Evolutionary conservation across 1,284 basidiomycete genomes (phyloP).

Genomic region (Calocybe gambosa): DNA sequence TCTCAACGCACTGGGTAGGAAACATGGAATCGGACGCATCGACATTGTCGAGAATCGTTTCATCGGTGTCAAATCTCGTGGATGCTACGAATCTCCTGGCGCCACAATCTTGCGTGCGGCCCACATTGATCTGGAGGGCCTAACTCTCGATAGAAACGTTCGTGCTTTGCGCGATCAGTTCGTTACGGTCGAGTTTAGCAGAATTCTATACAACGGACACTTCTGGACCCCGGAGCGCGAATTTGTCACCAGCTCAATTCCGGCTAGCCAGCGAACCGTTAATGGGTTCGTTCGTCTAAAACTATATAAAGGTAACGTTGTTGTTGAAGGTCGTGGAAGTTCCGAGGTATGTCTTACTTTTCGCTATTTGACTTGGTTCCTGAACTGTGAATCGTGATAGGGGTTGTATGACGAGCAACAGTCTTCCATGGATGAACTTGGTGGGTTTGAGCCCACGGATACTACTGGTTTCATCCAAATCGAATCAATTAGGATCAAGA

Average conservation of each 20-base stretch:
- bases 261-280: slow-evolving; percentile 92
- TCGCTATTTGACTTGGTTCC: not conserved
- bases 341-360: slow-evolving; percentile 54
- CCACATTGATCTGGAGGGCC: slow-evolving; percentile 95
- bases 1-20: slow-evolving; percentile 89
- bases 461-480: slow-evolving; percentile 93
- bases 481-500: slow-evolving; percentile 93
- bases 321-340: slow-evolving; percentile 89
- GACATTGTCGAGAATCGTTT: slow-evolving; percentile 99
- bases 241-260: slow-evolving; percentile 86
- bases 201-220: slow-evolving; percentile 95
- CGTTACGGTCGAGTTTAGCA: slow-evolving; percentile 83
- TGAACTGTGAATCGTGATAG: slow-evolving; percentile 29
- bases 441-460: slow-evolving; percentile 93
- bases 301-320: slow-evolving; percentile 95
- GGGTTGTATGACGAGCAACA: slow-evolving; percentile 94
- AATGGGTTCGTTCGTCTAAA: slow-evolving; percentile 90
- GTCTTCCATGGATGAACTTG: slow-evolving; percentile 99
- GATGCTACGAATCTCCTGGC: slow-evolving; percentile 97
- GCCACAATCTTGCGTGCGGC: slow-evolving; percentile 94
- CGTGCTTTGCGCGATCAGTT: slow-evolving; percentile 93
- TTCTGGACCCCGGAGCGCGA: slow-evolving; percentile 98
- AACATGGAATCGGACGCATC: slow-evolving; percentile 93
- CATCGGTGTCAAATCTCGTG: slow-evolving; percentile 98
- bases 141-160: slow-evolving; percentile 97